phyloP scores from a whole-genome alignment of 352 stramenopile species.

The Phytophthora niederhauseri region DNA sequence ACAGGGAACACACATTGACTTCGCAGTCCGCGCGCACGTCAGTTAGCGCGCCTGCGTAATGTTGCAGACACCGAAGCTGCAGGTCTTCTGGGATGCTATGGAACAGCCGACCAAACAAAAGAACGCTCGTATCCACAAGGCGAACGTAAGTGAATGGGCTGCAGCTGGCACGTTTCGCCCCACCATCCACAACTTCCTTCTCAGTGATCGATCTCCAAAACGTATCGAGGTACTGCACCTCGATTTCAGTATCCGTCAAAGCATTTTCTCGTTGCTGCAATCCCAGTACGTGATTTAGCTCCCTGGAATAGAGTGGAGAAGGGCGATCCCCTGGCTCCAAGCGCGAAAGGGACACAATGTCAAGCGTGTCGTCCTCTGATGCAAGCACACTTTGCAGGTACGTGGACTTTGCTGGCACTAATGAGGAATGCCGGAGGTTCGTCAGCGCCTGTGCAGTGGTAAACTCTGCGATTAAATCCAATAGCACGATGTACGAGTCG shows the following conservation, averaged over 20 bases:
- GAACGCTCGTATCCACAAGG: constrained; percentile 78
- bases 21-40: constrained; percentile 69
- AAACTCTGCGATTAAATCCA: constrained; percentile 82
- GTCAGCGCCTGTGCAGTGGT: constrained; percentile 82
- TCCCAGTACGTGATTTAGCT: constrained; percentile 79
- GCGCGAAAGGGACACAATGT: constrained; percentile 59
- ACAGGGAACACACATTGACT: constrained; percentile 78
- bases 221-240: constrained; percentile 84
- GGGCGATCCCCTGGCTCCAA: constrained; percentile 70
- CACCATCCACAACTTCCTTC: constrained; percentile 31
- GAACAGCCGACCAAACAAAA: constrained; percentile 80
- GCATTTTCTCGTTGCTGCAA: constrained; percentile 74
- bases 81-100: constrained; percentile 84
- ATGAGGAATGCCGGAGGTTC: constrained; percentile 60
- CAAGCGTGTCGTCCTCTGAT: constrained; percentile 59
- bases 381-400: constrained; percentile 69
- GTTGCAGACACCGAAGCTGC: constrained; percentile 82
- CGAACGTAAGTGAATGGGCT: constrained; percentile 85
- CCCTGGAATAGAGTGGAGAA: constrained; percentile 68
- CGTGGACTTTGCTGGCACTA: constrained; percentile 65
- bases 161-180: constrained; percentile 45
- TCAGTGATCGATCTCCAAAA: constrained; percentile 63
- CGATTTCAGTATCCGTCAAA: constrained; percentile 82
- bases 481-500: constrained; percentile 81
- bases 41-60: constrained; percentile 68